These are phyloP conservation scores for Solanum sitiens DNA, from an alignment of 257 asterid species.

Conservation along the genomic window DNA sequence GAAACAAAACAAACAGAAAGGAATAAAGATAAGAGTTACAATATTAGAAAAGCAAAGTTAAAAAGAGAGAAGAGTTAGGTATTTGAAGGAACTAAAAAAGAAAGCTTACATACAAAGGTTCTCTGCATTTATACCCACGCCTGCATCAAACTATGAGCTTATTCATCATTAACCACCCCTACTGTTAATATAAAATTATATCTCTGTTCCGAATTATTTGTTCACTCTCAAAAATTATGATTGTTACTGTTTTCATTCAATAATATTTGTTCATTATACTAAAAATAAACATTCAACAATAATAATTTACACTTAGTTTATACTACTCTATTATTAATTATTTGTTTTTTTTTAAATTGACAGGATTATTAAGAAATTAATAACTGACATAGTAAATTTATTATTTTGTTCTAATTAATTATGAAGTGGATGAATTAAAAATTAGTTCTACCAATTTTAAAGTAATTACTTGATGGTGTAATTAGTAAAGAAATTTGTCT, in stretches of 20 bases:
- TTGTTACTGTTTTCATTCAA: rapidly evolving
- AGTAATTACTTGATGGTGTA: too few species aligned
- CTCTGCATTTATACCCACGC: conserved; percentile 83
- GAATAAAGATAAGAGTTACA: conserved; percentile 17
- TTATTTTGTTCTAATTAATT: too few species aligned
- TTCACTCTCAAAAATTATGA: too few species aligned
- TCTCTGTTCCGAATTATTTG: rapidly evolving
- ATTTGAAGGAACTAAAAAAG: conserved; percentile 26
- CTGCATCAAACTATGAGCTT: conserved; percentile 56
- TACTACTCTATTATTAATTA: too few species aligned
- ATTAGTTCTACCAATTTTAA: too few species aligned
- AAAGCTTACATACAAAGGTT: conserved; percentile 41
- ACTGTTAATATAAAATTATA: conserved; percentile 14
- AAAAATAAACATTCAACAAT: rapidly evolving
- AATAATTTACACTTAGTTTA: too few species aligned
- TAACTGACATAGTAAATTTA: too few species aligned
- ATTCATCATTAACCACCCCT: conserved; percentile 61
- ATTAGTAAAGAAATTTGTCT: too few species aligned
- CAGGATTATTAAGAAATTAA: too few species aligned
- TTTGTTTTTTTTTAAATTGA: rapidly evolving
- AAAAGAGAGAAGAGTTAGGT: conserved; percentile 3
- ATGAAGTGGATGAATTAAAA: too few species aligned
- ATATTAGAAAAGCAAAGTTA: not conserved
- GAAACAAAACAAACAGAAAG: conserved; percentile 1
- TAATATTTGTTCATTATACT: too few species aligned